Percentiles rank a stretch among this genome's conserved stretches.
Evolutionary conservation across 1,284 basidiomycete genomes (phyloP).

Genomic region (Cerioporus squamosus): DNA sequence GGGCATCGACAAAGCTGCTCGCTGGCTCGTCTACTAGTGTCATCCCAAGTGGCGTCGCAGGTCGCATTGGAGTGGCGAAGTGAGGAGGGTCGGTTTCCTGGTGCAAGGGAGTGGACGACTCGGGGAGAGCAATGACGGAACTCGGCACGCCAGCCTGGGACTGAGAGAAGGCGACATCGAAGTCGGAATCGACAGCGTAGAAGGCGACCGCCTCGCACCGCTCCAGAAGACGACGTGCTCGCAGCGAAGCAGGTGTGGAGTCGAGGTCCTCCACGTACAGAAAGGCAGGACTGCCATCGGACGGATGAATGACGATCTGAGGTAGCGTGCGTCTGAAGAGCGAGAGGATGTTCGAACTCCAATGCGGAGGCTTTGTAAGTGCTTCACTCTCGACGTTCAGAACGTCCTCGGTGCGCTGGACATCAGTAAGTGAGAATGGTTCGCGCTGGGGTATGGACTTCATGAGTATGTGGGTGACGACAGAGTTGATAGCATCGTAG

Average conservation of each 20-base stretch:
- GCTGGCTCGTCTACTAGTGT: neutral
- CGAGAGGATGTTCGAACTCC: neutral
- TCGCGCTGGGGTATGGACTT: neutral
- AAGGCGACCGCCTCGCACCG: too few relatives aligned
- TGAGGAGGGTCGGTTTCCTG: too few relatives aligned
- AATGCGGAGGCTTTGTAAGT: neutral
- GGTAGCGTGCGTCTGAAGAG: neutral
- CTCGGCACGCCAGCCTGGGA: too few relatives aligned
- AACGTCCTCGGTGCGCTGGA: neutral
- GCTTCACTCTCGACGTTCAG: neutral
- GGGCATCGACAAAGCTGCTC: neutral
- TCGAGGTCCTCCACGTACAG: neutral
- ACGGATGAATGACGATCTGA: constrained; percentile 4
- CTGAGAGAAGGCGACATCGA: too few relatives aligned
- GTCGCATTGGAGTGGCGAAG: neutral
- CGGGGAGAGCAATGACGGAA: too few relatives aligned
- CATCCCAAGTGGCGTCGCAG: neutral
- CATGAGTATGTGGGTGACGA: neutral
- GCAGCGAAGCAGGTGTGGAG: too few relatives aligned
- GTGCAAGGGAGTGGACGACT: too few relatives aligned
- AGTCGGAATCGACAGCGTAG: too few relatives aligned
- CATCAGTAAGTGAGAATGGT: constrained; percentile 1
- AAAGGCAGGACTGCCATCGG: constrained; percentile 4
- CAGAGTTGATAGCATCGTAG: neutral
- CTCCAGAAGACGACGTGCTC: too few relatives aligned